Evolutionary conservation across 148 eudicot species (phyloP).

Genomic region (Limonium bicolor): DNA sequence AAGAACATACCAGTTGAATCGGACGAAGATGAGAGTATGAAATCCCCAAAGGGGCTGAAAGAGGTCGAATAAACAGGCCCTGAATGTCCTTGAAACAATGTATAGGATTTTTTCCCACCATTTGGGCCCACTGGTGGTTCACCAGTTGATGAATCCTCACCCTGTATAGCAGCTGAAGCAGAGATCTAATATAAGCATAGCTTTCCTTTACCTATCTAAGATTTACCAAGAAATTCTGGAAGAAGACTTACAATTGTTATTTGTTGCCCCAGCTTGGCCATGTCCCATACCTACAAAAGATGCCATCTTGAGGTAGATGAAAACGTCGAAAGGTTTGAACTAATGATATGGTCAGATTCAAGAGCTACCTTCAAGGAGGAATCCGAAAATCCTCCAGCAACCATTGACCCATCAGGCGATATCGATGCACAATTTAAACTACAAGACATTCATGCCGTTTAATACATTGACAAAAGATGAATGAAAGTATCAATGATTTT

Average conservation of each 20-base stretch:
- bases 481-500: constrained; percentile 6
- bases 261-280: constrained; percentile 86
- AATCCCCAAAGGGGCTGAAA: constrained; percentile 88
- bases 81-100: constrained; percentile 81
- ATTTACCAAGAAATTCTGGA: neutral
- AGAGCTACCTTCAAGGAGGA: constrained; percentile 70
- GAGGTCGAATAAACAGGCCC: constrained; percentile 91
- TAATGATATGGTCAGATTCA: neutral
- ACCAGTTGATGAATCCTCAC: constrained; percentile 44
- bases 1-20: constrained; percentile 70
- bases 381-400: constrained; percentile 99
- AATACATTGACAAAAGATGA: constrained; percentile 1
- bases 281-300: constrained; percentile 74
- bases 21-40: constrained; percentile 87
- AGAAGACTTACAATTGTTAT: constrained; percentile 39
- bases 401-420: constrained; percentile 91
- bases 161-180: constrained; percentile 35
- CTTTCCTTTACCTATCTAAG: no score
- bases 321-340: neutral
- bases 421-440: constrained; percentile 89
- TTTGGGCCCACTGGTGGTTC: constrained; percentile 30
- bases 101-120: constrained; percentile 57
- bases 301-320: neutral
- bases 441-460: no score
- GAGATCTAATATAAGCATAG: constrained; percentile 2